Percentiles rank a stretch among this genome's conserved stretches.
Conservation (phyloP, 176 grass and related monocot species). For the Cenchrus fungigraminus region DNA sequence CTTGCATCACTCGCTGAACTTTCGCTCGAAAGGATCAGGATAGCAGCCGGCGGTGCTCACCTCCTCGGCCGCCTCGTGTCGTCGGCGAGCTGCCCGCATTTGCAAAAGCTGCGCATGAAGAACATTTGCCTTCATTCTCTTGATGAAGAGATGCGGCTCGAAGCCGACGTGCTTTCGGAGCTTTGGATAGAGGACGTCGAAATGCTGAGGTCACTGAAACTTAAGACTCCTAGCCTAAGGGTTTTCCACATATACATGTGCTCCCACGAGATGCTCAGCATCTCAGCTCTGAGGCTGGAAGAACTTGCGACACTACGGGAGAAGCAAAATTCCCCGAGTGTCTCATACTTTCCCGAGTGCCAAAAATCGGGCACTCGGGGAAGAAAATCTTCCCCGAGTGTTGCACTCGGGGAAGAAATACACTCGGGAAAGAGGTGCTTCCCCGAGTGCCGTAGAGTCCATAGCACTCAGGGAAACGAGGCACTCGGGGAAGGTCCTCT, state of each 20-base stretch:
- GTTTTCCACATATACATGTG: neutral
- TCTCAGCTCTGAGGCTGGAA: neutral
- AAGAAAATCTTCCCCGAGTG: too few relatives aligned
- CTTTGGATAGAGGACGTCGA: neutral
- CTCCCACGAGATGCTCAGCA: neutral
- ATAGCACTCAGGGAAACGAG: too few relatives aligned
- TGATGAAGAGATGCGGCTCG: neutral
- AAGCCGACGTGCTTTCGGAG: neutral
- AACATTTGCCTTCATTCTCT: rapidly evolving
- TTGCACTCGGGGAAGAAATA: too few relatives aligned
- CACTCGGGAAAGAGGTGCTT: too few relatives aligned
- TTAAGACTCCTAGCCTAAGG: neutral
- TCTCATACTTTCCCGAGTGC: too few relatives aligned
- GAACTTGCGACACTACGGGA: neutral
- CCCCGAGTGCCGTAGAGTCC: too few relatives aligned
- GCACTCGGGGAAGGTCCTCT: too few relatives aligned
- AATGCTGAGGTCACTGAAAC: neutral
- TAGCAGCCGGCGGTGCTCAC: neutral
- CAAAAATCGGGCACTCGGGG: too few relatives aligned
- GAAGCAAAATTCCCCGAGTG: too few relatives aligned
- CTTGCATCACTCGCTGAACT: neutral
- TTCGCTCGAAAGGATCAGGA: neutral
- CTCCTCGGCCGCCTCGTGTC: slow-evolving; percentile 8
- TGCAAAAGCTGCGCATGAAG: neutral
- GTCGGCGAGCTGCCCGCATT: neutral